Conservation (phyloP, 768 basidiomycete species). For the Hericium coralloides region DNA sequence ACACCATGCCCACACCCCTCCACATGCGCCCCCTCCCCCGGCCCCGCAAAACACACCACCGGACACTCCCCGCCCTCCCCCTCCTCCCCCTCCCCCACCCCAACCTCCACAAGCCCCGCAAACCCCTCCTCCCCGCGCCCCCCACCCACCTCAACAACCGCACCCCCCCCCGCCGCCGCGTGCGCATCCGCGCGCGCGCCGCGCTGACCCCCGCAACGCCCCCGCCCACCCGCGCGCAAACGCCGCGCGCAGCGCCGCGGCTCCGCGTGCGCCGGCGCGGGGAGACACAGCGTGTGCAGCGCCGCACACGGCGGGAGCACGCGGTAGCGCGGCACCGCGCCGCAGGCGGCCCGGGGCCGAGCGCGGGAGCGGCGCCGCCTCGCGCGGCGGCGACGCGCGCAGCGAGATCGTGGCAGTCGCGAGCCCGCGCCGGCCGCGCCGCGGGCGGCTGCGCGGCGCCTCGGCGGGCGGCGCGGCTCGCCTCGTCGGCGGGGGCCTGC, state of each 20-base stretch:
- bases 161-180: slow-evolving; percentile 36
- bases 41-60: slow-evolving; percentile 32
- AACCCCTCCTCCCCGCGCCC: slow-evolving; percentile 16
- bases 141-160: slow-evolving; percentile 33
- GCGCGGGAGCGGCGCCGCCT: neutral
- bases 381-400: slow-evolving; percentile 12
- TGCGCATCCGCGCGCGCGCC: slow-evolving; percentile 34
- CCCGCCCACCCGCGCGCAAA: slow-evolving; percentile 56
- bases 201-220: slow-evolving; percentile 46
- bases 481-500: neutral
- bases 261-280: slow-evolving; percentile 19
- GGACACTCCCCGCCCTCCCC: slow-evolving; percentile 16
- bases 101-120: slow-evolving; percentile 25
- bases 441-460: neutral
- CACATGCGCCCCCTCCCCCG: slow-evolving; percentile 19
- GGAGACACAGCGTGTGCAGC: slow-evolving; percentile 41
- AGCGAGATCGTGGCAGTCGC: slow-evolving; percentile 59
- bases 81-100: slow-evolving; percentile 15
- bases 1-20: slow-evolving; percentile 30
- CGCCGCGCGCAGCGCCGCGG: slow-evolving; percentile 33
- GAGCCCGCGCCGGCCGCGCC: slow-evolving; percentile 49
- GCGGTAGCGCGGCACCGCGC: slow-evolving; percentile 24
- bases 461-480: neutral
- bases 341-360: neutral
- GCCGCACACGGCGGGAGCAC: slow-evolving; percentile 47